Percentiles rank a stretch among this genome's conserved stretches.
These are phyloP conservation scores for Tulasnella sp. DNA, from an alignment of 768 basidiomycete species.

Conservation along the genomic window DNA sequence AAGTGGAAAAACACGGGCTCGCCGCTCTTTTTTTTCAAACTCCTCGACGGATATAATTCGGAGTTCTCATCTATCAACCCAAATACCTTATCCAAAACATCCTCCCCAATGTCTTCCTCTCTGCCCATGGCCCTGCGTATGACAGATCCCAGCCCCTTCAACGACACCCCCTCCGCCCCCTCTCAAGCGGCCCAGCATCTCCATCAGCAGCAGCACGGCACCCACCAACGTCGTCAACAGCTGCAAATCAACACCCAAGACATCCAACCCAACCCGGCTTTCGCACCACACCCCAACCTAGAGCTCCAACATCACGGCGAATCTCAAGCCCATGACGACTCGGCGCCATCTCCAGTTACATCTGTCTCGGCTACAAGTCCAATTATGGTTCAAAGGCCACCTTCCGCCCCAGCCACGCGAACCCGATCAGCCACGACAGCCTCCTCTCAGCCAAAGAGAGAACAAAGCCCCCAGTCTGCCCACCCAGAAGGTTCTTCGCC, in stretches of 20 bases:
- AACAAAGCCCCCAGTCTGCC: not conserved
- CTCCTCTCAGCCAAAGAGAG: slow-evolving; percentile 5
- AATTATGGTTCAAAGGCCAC: not conserved
- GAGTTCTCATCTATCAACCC: slow-evolving; percentile 3
- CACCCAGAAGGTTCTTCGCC: not conserved
- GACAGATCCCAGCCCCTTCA: slow-evolving; percentile 9
- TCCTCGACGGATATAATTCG: slow-evolving; percentile 1
- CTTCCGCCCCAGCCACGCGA: not conserved
- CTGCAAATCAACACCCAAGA: slow-evolving; percentile 11
- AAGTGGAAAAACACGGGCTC: slow-evolving; percentile 10
- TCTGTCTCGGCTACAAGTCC: slow-evolving; percentile 23
- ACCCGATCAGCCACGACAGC: slow-evolving; percentile 11
- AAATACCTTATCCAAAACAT: slow-evolving; percentile 21
- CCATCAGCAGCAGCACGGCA: not conserved
- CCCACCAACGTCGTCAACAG: not conserved
- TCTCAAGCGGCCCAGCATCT: not conserved
- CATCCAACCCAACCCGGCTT: not conserved
- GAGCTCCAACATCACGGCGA: slow-evolving; percentile 6
- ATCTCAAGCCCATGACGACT: slow-evolving; percentile 12
- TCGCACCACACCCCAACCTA: slow-evolving; percentile 1
- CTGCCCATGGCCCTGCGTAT: slow-evolving; percentile 15
- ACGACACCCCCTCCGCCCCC: slow-evolving; percentile 10
- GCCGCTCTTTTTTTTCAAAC: not conserved
- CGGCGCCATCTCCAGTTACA: not conserved
- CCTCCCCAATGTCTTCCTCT: slow-evolving; percentile 3